Evolutionary conservation across 1,284 basidiomycete genomes (phyloP).

Genomic region (Inonotus obliquus): DNA sequence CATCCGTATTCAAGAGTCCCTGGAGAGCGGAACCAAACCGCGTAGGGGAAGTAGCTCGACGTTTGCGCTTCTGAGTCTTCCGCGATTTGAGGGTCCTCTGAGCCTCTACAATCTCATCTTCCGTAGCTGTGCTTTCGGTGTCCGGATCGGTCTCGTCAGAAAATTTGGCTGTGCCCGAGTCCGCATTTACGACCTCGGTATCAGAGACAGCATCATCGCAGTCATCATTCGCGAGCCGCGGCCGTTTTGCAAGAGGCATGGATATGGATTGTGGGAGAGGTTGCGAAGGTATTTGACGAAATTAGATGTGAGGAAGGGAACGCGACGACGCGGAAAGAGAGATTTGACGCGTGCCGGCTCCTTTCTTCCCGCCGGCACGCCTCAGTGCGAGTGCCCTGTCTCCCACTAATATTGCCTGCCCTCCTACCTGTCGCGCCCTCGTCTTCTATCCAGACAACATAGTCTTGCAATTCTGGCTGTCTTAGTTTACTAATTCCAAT

Average conservation of each 20-base stretch:
- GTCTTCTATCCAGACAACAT: neutral
- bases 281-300: neutral
- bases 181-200: conserved; percentile 28
- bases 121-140: conserved; percentile 39
- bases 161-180: conserved; percentile 26
- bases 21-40: conserved; percentile 71
- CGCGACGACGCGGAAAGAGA: neutral
- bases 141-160: conserved; percentile 28
- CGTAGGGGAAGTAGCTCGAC: conserved; percentile 67
- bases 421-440: neutral
- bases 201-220: neutral
- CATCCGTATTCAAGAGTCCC: conserved; percentile 59
- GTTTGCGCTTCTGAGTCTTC: conserved; percentile 76
- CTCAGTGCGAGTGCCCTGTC: neutral
- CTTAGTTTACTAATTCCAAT: neutral
- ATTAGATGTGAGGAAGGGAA: neutral
- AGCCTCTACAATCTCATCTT: conserved; percentile 55
- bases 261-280: conserved; percentile 6
- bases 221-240: conserved; percentile 21
- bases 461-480: neutral
- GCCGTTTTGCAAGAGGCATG: conserved; percentile 29
- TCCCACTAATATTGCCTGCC: neutral
- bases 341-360: neutral
- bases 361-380: neutral
- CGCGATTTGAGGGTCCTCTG: conserved; percentile 56